Percentiles rank a stretch among this genome's conserved stretches.
Conservation (phyloP, 148 eudicot species). For the Nepenthes mirabilis region DNA sequence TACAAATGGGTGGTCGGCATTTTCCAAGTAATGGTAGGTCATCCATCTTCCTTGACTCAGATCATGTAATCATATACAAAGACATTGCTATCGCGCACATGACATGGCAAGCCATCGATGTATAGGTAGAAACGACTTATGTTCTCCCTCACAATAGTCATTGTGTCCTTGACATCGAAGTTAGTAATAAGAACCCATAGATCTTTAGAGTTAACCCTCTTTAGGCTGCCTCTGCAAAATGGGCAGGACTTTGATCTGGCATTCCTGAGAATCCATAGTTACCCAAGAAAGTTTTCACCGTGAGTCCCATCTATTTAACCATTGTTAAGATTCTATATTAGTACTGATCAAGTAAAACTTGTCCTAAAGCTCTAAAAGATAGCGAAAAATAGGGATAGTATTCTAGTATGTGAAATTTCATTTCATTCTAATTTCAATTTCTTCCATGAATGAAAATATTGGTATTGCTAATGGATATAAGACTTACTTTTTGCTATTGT, state of each 20-base stretch:
- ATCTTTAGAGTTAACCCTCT: slow-evolving; percentile 59
- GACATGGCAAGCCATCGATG: slow-evolving; percentile 48
- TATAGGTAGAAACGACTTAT: slow-evolving; percentile 51
- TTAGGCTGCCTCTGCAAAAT: slow-evolving; percentile 72
- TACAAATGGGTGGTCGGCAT: no score
- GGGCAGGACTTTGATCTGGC: slow-evolving; percentile 77
- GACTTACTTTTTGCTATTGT: no score
- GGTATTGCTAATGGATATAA: no score
- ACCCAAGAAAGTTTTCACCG: neutral
- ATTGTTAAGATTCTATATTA: no score
- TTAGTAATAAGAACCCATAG: slow-evolving; percentile 62
- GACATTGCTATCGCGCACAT: slow-evolving; percentile 34
- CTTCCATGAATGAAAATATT: no score
- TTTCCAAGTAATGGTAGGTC: no score
- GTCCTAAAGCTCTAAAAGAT: no score
- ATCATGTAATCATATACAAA: slow-evolving; percentile 61
- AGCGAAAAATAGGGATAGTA: no score
- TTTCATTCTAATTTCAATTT: no score
- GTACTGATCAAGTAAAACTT: no score
- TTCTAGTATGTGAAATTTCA: no score
- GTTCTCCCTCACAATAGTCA: slow-evolving; percentile 53
- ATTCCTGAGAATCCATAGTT: slow-evolving; percentile 31
- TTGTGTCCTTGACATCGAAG: slow-evolving; percentile 38
- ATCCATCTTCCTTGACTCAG: slow-evolving; percentile 9
- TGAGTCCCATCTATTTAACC: no score